These are phyloP conservation scores for Saccharomycodes ludwigii DNA, from an alignment of 805 yeast genomes.

Conservation along the genomic window DNA sequence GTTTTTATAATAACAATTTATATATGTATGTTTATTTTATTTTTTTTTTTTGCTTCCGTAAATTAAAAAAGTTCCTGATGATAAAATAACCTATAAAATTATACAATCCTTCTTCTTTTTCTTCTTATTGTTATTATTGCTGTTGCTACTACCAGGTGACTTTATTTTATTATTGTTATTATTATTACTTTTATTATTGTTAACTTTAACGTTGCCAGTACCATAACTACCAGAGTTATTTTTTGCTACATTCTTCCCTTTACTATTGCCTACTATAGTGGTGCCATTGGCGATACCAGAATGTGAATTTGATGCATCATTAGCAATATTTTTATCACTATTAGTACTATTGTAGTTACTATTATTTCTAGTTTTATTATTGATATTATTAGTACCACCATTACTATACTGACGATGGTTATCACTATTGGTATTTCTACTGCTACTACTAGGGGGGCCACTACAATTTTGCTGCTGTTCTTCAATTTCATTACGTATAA, in stretches of 20 bases:
- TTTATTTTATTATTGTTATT: constrained; percentile 1
- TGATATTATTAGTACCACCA: background rate
- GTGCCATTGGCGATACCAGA: too few species aligned
- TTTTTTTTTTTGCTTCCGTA: too few species aligned
- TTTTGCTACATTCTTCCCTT: too few species aligned
- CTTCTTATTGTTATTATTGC: constrained; percentile 10
- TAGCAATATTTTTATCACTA: constrained; percentile 15
- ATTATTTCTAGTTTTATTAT: constrained; percentile 1
- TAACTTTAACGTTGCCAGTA: too few species aligned
- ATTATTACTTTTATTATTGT: too few species aligned
- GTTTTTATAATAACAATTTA: background rate
- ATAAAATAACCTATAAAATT: constrained; percentile 10
- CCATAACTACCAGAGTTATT: too few species aligned
- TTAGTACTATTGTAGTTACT: constrained; percentile 7
- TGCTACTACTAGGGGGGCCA: background rate
- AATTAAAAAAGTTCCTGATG: too few species aligned
- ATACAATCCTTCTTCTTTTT: constrained; percentile 13
- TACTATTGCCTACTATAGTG: too few species aligned
- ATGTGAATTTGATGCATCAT: too few species aligned
- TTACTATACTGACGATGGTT: background rate
- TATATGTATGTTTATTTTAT: background rate
- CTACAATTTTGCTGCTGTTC: constrained; percentile 4
- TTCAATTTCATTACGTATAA: constrained; percentile 32
- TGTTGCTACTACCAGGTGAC: constrained; percentile 1
- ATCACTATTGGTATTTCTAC: background rate